Conservation (phyloP, 2,329 filamentous ascomycete genomes). For the Colletotrichum sp. region DNA sequence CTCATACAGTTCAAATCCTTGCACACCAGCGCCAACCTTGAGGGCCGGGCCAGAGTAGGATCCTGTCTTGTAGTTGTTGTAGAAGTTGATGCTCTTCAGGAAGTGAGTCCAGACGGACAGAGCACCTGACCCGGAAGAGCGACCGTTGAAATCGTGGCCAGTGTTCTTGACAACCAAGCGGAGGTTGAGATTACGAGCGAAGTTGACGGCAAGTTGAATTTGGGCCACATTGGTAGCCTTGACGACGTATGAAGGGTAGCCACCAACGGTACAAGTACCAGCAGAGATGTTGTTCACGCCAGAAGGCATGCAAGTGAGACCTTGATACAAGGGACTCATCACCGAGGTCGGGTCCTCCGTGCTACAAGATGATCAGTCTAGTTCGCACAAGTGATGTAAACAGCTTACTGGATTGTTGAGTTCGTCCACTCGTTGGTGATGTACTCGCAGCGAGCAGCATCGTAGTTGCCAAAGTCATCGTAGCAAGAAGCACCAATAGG, state of each 20-base stretch:
- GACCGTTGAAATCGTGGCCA: constrained; percentile 36
- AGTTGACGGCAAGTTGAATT: constrained; percentile 44
- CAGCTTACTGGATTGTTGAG: constrained; percentile 26
- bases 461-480: constrained; percentile 24
- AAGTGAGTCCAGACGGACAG: constrained; percentile 43
- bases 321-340: constrained; percentile 40
- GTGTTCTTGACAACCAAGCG: constrained; percentile 56
- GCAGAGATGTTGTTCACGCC: not conserved
- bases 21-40: constrained; percentile 58
- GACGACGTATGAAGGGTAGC: not conserved
- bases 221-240: constrained; percentile 30
- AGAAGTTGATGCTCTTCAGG: constrained; percentile 44
- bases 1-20: constrained; percentile 54
- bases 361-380: constrained; percentile 21
- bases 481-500: constrained; percentile 38
- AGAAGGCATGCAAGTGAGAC: not conserved
- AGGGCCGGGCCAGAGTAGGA: constrained; percentile 57
- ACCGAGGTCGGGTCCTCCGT: constrained; percentile 42
- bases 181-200: constrained; percentile 38
- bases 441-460: constrained; percentile 29
- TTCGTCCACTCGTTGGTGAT: constrained; percentile 31
- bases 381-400: not conserved
- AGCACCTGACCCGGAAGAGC: constrained; percentile 38
- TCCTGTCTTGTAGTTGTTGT: constrained; percentile 37
- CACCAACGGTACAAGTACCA: not conserved